Conservation (phyloP, 2,329 filamentous ascomycete genomes). For the Penicillium sclerotigenum region DNA sequence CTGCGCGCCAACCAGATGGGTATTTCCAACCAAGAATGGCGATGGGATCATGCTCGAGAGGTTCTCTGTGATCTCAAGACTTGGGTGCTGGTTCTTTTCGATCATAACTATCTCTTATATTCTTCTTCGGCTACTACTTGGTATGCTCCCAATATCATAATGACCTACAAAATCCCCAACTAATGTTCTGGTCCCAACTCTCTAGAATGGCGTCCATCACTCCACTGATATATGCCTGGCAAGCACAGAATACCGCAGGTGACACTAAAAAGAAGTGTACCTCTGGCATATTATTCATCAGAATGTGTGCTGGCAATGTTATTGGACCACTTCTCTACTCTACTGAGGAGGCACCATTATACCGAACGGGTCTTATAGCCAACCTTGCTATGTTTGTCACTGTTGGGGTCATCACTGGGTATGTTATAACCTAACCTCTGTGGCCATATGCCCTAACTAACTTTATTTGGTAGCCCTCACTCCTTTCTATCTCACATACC, state of each 20-base stretch:
- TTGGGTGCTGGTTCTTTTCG: slow-evolving; percentile 37
- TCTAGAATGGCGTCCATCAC: slow-evolving; percentile 37
- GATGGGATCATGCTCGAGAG: slow-evolving; percentile 48
- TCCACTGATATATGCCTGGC: slow-evolving; percentile 37
- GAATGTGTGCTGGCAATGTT: slow-evolving; percentile 39
- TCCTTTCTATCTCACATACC: slow-evolving; percentile 30
- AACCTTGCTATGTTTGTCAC: slow-evolving; percentile 36
- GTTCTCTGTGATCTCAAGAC: slow-evolving; percentile 34
- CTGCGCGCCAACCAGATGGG: slow-evolving; percentile 56
- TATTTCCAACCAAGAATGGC: slow-evolving; percentile 52
- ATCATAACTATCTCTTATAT: slow-evolving; percentile 24
- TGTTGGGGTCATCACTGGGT: slow-evolving; percentile 28
- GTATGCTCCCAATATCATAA: slow-evolving; percentile 24
- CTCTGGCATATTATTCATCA: slow-evolving; percentile 35
- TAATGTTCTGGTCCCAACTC: slow-evolving; percentile 10
- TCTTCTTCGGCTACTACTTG: slow-evolving; percentile 52
- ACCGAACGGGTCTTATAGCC: slow-evolving; percentile 34
- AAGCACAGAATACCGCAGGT: slow-evolving; percentile 38
- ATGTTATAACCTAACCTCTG: not conserved
- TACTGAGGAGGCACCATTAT: slow-evolving; percentile 33
- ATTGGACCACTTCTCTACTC: slow-evolving; percentile 38
- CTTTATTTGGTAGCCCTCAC: slow-evolving; percentile 20
- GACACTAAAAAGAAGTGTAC: slow-evolving; percentile 40
- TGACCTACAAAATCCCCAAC: not conserved
- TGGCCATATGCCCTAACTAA: not conserved